Evolutionary conservation across 441 rosid genomes (phyloP).

Genomic region (Aleurites moluccanus): DNA sequence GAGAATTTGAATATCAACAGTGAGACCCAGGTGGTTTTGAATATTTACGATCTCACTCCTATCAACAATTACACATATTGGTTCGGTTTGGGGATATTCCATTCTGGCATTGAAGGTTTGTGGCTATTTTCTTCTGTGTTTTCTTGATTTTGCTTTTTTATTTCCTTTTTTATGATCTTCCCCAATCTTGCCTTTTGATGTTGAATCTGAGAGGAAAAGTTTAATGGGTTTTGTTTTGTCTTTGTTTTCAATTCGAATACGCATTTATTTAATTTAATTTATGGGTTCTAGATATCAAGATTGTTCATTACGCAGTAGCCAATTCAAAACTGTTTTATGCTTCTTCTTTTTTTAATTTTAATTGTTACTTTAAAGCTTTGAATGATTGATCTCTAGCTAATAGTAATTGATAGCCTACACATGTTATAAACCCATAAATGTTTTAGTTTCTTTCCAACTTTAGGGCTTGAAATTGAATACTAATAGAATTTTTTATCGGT

Average conservation of each 20-base stretch:
- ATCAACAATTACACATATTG: constrained; percentile 77
- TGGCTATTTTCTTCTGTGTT: neutral
- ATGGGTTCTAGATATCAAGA: neutral
- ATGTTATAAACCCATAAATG: neutral
- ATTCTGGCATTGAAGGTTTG: constrained; percentile 89
- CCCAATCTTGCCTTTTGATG: neutral
- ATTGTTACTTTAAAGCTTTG: neutral
- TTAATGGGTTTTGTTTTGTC: neutral
- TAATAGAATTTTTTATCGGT: neutral
- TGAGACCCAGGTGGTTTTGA: constrained; percentile 52
- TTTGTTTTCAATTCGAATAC: neutral
- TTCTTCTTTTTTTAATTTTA: neutral
- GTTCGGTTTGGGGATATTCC: constrained; percentile 93
- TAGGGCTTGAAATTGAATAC: neutral
- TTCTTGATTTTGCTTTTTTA: neutral
- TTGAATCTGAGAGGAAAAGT: neutral
- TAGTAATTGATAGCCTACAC: neutral
- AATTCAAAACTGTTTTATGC: neutral
- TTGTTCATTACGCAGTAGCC: neutral
- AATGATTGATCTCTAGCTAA: neutral
- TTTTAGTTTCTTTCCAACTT: neutral
- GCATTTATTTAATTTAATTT: neutral
- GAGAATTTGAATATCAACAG: constrained; percentile 15
- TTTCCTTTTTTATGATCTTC: neutral
- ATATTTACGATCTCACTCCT: constrained; percentile 92